Percentiles rank a stretch among this genome's conserved stretches.
Conservation (phyloP, 176 grass and related monocot genomes). For the Juncus inflexus region DNA sequence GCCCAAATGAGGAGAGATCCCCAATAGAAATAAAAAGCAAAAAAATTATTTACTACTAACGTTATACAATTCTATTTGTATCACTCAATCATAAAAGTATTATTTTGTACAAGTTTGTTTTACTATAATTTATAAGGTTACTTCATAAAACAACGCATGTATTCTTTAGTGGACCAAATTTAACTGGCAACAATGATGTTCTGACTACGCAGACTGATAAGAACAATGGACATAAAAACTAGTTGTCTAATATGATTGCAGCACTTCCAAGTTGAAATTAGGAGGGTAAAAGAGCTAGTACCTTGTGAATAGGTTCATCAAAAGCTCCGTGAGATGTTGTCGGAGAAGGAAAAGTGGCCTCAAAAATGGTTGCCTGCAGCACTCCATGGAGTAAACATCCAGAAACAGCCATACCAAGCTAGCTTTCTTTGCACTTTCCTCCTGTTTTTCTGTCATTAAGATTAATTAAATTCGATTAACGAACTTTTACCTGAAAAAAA, state of each 20-base stretch:
- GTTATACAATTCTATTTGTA: too few species aligned
- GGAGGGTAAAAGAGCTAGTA: background rate
- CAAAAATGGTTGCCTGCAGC: constrained; percentile 24
- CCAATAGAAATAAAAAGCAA: too few species aligned
- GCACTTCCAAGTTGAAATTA: background rate
- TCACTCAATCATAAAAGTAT: too few species aligned
- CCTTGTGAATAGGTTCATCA: constrained; percentile 20
- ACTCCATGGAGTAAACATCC: constrained; percentile 28
- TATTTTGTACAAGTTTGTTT: too few species aligned
- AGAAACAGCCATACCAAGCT: constrained; percentile 6
- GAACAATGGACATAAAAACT: background rate
- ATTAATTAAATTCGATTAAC: background rate
- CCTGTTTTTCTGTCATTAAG: background rate
- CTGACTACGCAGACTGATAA: background rate
- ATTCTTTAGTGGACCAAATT: too few species aligned
- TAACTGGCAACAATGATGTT: too few species aligned
- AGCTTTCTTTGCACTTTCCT: background rate
- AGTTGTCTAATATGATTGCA: background rate
- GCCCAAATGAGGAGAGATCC: too few species aligned
- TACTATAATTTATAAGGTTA: too few species aligned
- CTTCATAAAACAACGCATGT: too few species aligned
- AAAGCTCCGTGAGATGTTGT: background rate
- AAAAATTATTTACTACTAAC: too few species aligned
- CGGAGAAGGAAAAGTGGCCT: constrained; percentile 18
- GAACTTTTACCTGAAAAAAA: too few species aligned